phyloP scores from a whole-genome alignment of 1,139 yeast species.

The Yamadazyma dushanensis region DNA sequence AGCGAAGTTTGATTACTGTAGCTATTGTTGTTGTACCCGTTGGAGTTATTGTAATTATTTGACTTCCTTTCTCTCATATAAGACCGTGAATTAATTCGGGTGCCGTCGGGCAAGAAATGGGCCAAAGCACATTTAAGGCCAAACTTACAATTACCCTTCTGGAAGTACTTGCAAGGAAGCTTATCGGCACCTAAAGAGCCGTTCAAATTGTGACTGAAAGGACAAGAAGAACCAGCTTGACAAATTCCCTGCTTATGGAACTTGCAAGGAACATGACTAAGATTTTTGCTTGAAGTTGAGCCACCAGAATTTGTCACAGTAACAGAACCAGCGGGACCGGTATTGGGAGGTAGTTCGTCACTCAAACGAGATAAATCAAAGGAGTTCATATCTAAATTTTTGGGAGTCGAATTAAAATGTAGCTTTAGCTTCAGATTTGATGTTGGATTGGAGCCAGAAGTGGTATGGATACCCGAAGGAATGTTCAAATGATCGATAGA shows the following conservation, averaged over 20 bases:
- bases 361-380: slow-evolving; percentile 12
- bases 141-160: slow-evolving; percentile 92
- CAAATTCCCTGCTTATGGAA: slow-evolving; percentile 89
- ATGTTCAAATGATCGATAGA: slow-evolving; percentile 1
- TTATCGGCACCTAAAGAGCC: slow-evolving; percentile 57
- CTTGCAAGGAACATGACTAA: slow-evolving; percentile 94
- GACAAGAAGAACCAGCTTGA: slow-evolving; percentile 91
- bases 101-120: slow-evolving; percentile 85
- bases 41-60: slow-evolving; percentile 4
- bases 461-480: slow-evolving; percentile 1
- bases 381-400: slow-evolving; percentile 5
- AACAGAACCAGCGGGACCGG: slow-evolving; percentile 42
- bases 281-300: slow-evolving; percentile 35
- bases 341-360: slow-evolving; percentile 37
- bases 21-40: neutral
- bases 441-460: neutral
- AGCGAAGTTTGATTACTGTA: neutral
- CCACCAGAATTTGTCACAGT: slow-evolving; percentile 16
- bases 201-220: slow-evolving; percentile 81
- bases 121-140: slow-evolving; percentile 93
- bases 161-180: slow-evolving; percentile 89
- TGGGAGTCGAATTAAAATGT: neutral
- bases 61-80: slow-evolving; percentile 10
- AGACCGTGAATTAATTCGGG: slow-evolving; percentile 62
- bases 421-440: neutral